These are phyloP conservation scores for Emmonsiellopsis sp. DNA, from an alignment of 2,329 filamentous ascomycete genomes.

Conservation along the genomic window DNA sequence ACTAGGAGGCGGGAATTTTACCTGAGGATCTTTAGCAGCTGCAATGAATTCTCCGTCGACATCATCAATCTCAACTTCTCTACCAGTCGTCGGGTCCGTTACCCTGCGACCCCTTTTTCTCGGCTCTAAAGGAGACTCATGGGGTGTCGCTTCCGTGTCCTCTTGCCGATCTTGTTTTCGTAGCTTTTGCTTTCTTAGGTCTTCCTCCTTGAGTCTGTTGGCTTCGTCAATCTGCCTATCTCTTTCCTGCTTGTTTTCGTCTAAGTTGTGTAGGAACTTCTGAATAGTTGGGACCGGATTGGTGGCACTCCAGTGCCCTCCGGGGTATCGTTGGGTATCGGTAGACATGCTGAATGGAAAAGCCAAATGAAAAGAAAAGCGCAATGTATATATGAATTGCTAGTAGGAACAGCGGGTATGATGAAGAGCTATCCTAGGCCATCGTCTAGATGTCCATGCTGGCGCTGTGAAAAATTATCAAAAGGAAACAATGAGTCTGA, in stretches of 20 bases:
- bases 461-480: neutral
- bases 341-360: neutral
- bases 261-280: slow-evolving; percentile 70
- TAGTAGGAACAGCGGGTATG: neutral
- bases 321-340: slow-evolving; percentile 37
- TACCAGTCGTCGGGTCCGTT: slow-evolving; percentile 81
- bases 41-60: slow-evolving; percentile 62
- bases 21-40: slow-evolving; percentile 61
- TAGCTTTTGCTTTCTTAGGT: slow-evolving; percentile 17
- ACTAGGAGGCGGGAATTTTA: slow-evolving; percentile 27
- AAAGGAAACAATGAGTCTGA: no score
- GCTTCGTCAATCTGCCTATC: slow-evolving; percentile 62
- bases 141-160: slow-evolving; percentile 33
- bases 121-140: slow-evolving; percentile 38
- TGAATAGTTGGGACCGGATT: slow-evolving; percentile 85
- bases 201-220: slow-evolving; percentile 32
- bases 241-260: slow-evolving; percentile 66
- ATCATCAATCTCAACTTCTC: slow-evolving; percentile 77
- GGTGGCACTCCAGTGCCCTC: slow-evolving; percentile 68
- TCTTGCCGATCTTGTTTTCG: slow-evolving; percentile 16
- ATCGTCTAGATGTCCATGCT: neutral
- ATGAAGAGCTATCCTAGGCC: neutral
- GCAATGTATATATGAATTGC: neutral
- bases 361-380: neutral
- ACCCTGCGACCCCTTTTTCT: slow-evolving; percentile 50